A percentile compares a stretch with the other conserved stretches of the same genome.
Evolutionary conservation across 768 basidiomycete genomes (phyloP).

Genomic region (Lactarius deliciosus): DNA sequence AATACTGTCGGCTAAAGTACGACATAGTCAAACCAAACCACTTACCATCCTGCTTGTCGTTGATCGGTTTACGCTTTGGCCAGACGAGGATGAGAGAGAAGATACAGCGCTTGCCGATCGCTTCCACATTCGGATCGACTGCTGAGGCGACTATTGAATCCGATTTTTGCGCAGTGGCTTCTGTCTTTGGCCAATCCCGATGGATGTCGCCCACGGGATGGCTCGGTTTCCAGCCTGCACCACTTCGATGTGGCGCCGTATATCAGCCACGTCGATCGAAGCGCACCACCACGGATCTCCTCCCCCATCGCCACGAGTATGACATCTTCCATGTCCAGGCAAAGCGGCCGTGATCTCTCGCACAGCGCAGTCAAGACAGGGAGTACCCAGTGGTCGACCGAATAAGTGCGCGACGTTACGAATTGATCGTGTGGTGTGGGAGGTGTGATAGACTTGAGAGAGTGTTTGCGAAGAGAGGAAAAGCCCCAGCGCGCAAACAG

Average conservation of each 20-base stretch:
- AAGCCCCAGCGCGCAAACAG: conserved; percentile 35
- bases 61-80: neutral
- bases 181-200: neutral
- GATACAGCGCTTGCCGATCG: conserved; percentile 5
- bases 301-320: conserved; percentile 7
- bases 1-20: neutral
- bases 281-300: neutral
- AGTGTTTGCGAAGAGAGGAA: conserved; percentile 22
- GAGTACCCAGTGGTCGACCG: conserved; percentile 18
- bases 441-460: conserved; percentile 4
- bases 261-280: neutral
- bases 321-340: conserved; percentile 19
- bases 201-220: neutral
- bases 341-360: conserved; percentile 11
- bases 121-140: neutral
- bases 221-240: neutral
- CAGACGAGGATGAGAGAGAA: conserved; percentile 2
- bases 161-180: neutral
- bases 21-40: neutral
- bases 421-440: conserved; percentile 13
- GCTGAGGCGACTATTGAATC: neutral
- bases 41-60: conserved; percentile 12
- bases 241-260: conserved; percentile 11
- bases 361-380: conserved; percentile 24
- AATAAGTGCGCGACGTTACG: conserved; percentile 9